These are phyloP conservation scores for Hymenochaete sp. DNA, from an alignment of 1,284 basidiomycete species.

Conservation along the genomic window DNA sequence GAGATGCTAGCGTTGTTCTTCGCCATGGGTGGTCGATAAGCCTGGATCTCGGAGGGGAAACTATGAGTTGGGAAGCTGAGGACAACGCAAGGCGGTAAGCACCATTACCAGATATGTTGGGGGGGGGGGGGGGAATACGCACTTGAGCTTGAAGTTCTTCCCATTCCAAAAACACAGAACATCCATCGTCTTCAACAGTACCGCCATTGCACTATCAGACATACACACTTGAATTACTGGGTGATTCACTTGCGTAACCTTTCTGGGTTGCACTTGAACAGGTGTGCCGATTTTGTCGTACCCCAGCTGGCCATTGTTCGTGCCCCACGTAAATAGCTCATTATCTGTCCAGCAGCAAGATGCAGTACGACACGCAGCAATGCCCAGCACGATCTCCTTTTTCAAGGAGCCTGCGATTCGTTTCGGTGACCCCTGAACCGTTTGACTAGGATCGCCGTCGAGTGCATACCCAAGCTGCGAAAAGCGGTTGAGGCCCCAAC, in stretches of 20 bases:
- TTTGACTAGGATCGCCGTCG: conserved; percentile 40
- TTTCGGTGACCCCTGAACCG: conserved; percentile 68
- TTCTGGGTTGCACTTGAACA: conserved; percentile 73
- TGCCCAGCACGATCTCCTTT: conserved; percentile 73
- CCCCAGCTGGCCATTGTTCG: conserved; percentile 89
- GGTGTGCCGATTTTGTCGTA: conserved; percentile 45
- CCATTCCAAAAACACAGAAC: conserved; percentile 83
- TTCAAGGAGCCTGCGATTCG: conserved; percentile 73
- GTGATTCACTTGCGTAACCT: conserved; percentile 71
- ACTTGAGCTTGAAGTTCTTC: conserved; percentile 68
- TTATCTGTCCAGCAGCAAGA: conserved; percentile 84
- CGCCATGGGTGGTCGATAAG: conserved; percentile 75
- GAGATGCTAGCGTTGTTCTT: conserved; percentile 62
- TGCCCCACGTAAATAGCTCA: conserved; percentile 96
- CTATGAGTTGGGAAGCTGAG: conserved; percentile 57
- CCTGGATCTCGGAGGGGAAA: conserved; percentile 65
- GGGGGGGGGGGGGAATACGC: conserved; percentile 24
- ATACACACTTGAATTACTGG: conserved; percentile 64
- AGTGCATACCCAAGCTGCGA: conserved; percentile 84
- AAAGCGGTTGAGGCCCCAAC: conserved; percentile 88
- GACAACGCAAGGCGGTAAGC: conserved; percentile 14
- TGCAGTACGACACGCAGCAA: conserved; percentile 82
- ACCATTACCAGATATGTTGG: conserved; percentile 11
- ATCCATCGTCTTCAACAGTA: conserved; percentile 65
- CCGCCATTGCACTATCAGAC: conserved; percentile 77